Evolutionary conservation across 257 asterid species (phyloP), one percentile per base, ranked within the genome.

Genomic region (Misopates orontium): DNA sequence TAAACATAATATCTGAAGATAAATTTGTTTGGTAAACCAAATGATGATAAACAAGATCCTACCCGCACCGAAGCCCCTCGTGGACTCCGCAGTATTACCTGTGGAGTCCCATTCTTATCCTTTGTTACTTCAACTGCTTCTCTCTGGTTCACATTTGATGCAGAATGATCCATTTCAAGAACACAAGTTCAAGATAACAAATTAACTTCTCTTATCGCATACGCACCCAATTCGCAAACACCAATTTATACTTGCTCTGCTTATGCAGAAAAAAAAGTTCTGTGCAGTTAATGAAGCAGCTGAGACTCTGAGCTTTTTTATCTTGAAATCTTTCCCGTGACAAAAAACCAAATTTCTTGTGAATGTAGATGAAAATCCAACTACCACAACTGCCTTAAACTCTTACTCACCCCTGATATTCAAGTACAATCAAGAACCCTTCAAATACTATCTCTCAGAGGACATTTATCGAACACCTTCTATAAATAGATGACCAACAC

Each of bases 31-130:
- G 7, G 61, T 31, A 18, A 50, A 36, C 8, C 48, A 51, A 51
- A 28, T 3, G 28, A 59, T 61, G 78, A 19, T 19, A n/a, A 63
- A 70, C 18, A 48, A 54, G 71, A 76, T 77, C 91, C 59, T 12
- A 91, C 98, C 94, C 75, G 68, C 5, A 77, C 85, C 10, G 96
- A 85, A 44, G 96, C 85, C 9, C 98, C 97, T 0, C 90, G 78
- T 13, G 81, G 88, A 67, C 79, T 89, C 18, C 73, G 77, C 28
- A 91, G 95, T 75, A 89, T 41, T 59, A 85, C 83, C 40, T 87
- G 93, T 12, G 76, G 73, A 60, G 77, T 53, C 32, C 96, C 96
- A 52, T 82, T 64, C 67, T 78, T 90, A 66, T 89, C 95, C 81
- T 79, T 82, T 19, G 41, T 60, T 53, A 85, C 55, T 62, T 89